Percentiles rank a stretch among this genome's conserved stretches.
These are phyloP conservation scores for Penicillium hordei DNA, from an alignment of 2,329 filamentous ascomycete genomes.

Conservation along the genomic window DNA sequence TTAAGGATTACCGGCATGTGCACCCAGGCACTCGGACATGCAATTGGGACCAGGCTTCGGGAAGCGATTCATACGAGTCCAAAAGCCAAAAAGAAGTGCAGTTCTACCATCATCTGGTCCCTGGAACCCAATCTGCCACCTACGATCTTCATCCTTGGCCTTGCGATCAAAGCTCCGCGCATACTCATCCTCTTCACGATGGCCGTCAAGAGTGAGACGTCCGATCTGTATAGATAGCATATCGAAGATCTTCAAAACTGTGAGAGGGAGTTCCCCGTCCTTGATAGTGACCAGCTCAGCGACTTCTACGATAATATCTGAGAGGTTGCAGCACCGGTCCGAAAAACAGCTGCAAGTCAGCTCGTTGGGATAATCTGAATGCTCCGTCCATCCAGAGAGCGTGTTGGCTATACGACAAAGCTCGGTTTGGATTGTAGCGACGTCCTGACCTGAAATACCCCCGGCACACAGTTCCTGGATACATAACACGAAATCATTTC, in stretches of 20 bases:
- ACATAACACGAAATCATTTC: neutral
- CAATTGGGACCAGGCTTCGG: neutral
- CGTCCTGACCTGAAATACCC: neutral
- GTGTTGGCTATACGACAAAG: neutral
- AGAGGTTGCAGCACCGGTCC: neutral
- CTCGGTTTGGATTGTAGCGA: neutral
- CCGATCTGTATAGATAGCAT: conserved; percentile 2
- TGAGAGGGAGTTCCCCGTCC: neutral
- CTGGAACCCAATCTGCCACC: neutral
- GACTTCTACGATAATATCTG: neutral
- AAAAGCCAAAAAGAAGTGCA: neutral
- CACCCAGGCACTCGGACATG: neutral
- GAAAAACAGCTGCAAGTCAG: neutral
- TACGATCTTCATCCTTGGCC: conserved; percentile 3
- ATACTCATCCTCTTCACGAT: neutral
- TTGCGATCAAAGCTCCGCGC: neutral
- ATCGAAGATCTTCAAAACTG: neutral
- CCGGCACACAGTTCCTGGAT: neutral
- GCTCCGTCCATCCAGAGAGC: neutral
- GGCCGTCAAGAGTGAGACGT: neutral
- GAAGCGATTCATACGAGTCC: neutral
- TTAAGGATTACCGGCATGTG: neutral
- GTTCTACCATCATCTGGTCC: neutral
- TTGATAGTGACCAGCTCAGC: neutral
- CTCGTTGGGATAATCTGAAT: neutral